Percentiles rank a stretch among this genome's conserved stretches.
phyloP scores from a whole-genome alignment of 1,284 basidiomycete genomes.

The Cutaneotrichosporon cyanovorans region DNA sequence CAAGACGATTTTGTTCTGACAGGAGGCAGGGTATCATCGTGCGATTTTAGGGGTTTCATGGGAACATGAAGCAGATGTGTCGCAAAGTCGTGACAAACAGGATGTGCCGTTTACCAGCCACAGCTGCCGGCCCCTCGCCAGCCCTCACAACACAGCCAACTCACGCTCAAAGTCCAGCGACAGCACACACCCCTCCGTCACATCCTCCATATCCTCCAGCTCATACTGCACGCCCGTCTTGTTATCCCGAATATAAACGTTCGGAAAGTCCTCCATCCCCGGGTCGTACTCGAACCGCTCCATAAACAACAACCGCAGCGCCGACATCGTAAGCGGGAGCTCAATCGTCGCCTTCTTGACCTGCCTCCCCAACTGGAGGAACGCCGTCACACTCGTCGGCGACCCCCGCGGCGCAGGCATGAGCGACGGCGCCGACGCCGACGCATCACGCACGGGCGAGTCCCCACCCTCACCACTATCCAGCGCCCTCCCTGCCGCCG shows the following conservation, averaged over 20 bases:
- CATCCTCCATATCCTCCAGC: conserved; percentile 88
- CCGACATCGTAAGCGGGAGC: conserved; percentile 50
- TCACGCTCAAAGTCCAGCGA: conserved; percentile 93
- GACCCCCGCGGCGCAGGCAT: conserved; percentile 25
- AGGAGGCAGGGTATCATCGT: too few relatives aligned
- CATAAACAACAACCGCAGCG: conserved; percentile 65
- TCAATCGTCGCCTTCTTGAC: conserved; percentile 81
- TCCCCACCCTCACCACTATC: too few relatives aligned
- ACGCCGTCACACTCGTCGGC: conserved; percentile 53
- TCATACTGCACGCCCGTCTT: conserved; percentile 89
- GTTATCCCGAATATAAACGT: conserved; percentile 89
- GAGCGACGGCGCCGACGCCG: neutral
- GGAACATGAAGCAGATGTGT: too few relatives aligned
- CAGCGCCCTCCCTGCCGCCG: too few relatives aligned
- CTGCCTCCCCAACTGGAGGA: conserved; percentile 83
- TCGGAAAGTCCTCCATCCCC: conserved; percentile 85
- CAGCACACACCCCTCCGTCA: conserved; percentile 77
- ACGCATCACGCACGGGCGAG: neutral
- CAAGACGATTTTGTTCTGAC: too few relatives aligned
- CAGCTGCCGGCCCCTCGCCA: neutral
- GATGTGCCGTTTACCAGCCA: too few relatives aligned
- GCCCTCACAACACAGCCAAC: conserved; percentile 46
- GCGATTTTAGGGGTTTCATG: too few relatives aligned
- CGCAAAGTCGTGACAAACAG: too few relatives aligned
- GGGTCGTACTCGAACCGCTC: conserved; percentile 94